These are phyloP conservation scores for Mortierella claussenii DNA, from an alignment of 192 early-diverging fungal species.

Conservation along the genomic window DNA sequence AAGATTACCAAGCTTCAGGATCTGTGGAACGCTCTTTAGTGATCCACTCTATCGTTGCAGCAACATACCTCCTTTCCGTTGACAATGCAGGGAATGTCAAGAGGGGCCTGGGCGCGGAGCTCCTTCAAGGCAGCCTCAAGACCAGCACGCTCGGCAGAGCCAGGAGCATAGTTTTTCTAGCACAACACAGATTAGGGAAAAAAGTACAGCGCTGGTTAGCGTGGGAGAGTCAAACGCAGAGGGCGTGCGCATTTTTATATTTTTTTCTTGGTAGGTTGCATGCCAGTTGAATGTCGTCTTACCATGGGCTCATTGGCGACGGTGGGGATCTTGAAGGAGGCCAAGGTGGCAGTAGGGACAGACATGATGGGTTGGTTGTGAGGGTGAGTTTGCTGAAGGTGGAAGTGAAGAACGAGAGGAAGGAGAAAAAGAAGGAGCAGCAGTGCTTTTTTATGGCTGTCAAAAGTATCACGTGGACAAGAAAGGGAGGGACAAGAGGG, in stretches of 20 bases:
- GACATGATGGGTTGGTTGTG: constrained; percentile 36
- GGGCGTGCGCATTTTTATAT: too few relatives aligned
- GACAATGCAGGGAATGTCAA: constrained; percentile 85
- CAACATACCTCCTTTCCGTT: constrained; percentile 88
- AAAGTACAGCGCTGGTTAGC: constrained; percentile 6
- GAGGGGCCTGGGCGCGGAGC: constrained; percentile 72
- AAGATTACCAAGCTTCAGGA: neutral
- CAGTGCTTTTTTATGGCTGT: neutral
- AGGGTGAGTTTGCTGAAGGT: neutral
- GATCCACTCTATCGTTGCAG: too few relatives aligned
- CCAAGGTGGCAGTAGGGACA: constrained; percentile 70
- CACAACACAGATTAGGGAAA: too few relatives aligned
- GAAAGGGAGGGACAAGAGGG: too few relatives aligned
- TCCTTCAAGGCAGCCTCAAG: constrained; percentile 84
- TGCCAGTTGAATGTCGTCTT: neutral
- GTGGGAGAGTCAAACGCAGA: constrained; percentile 20
- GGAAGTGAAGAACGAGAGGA: constrained; percentile 1
- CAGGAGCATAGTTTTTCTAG: constrained; percentile 77
- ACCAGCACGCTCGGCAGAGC: constrained; percentile 75
- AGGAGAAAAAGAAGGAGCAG: neutral
- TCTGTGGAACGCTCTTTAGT: neutral
- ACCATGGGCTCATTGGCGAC: constrained; percentile 91
- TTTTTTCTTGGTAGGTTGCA: neutral
- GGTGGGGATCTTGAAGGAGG: constrained; percentile 82
- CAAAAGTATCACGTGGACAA: too few relatives aligned